Evolutionary conservation across 2,329 filamentous ascomycete species (phyloP), one percentile per base, ranked within the genome.

Genomic region (Diaporthe longicolla): DNA sequence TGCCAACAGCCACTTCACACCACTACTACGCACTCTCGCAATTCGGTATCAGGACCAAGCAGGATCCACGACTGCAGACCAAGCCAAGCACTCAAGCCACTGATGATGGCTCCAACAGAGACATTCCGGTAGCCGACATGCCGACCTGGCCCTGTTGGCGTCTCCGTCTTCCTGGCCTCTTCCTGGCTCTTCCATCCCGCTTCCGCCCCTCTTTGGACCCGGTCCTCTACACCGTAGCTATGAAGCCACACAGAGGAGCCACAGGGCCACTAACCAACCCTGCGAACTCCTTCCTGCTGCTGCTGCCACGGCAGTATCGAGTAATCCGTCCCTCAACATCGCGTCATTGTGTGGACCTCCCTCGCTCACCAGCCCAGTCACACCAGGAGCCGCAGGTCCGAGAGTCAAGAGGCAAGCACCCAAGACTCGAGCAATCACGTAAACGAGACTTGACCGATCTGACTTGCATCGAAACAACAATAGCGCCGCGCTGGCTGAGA

Each of bases 401-500:
- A 70, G 35, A 26, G 26, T 32, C 52, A 52, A 21, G 17, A 54
- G 26, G 40, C 40, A 43, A 43, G 40, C 40, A 43, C 40, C 13
- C 40, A 43, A 43, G 40, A 43, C 40, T 43, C 40, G 40, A 66
- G 63, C 26, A 68, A 68, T 54, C 63, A 54, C 45, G 63, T 43
- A 68, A n/a, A 40, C 35, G 19, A 54, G 63, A 37, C 48, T 15
- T 15, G 48, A 54, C 48, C 63, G 63, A 68, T 54, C 63, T 68
- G 48, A 68, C 63, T 21, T 68, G 63, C 63, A 68, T 68, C 63
- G 48, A 68, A 68, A 68, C 48, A 68, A 68, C 48, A 68, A 54
- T 68, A 68, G 63, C 63, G 63, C 63, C 63, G 32, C 59, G 21
- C 63, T 76, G 77, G 78, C 77, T 78, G 78, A 79, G 78, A 79